phyloP scores from a whole-genome alignment of 106 monocot genomes.

The Vanilla planifolia region DNA sequence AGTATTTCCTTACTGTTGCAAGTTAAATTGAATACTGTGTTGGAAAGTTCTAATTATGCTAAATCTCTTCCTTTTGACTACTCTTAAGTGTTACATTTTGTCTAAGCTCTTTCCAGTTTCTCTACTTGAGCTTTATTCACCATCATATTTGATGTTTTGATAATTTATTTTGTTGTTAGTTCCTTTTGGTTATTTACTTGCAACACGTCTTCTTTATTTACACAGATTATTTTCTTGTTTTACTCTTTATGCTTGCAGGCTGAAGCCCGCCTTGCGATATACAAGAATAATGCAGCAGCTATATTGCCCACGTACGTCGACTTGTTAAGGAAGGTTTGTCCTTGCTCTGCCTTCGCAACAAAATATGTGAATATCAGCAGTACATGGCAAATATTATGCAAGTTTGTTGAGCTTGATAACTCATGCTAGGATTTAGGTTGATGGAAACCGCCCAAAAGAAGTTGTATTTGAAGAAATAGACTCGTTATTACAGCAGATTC shows the following conservation, averaged over 20 bases:
- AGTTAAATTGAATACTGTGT: too few species aligned
- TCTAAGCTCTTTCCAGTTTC: too few species aligned
- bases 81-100: too few species aligned
- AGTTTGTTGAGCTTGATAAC: conserved; percentile 4
- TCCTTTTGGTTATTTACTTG: too few species aligned
- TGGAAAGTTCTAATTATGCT: too few species aligned
- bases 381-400: not conserved
- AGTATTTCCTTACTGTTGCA: too few species aligned
- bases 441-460: conserved; percentile 78
- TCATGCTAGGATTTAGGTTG: conserved; percentile 46
- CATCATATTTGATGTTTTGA: too few species aligned
- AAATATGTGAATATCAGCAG: not conserved
- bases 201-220: too few species aligned
- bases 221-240: conserved; percentile 1
- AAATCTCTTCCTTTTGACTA: too few species aligned
- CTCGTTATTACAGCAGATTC: conserved; percentile 32
- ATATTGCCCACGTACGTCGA: conserved; percentile 54
- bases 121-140: too few species aligned
- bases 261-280: conserved; percentile 82
- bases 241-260: conserved; percentile 27
- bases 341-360: not conserved
- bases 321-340: conserved; percentile 58
- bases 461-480: conserved; percentile 76
- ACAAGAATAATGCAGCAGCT: conserved; percentile 67
- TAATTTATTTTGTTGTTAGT: too few species aligned